Base-by-base conservation (phyloP, 345 rosid genomes). In the Trapa incisa region DNA sequence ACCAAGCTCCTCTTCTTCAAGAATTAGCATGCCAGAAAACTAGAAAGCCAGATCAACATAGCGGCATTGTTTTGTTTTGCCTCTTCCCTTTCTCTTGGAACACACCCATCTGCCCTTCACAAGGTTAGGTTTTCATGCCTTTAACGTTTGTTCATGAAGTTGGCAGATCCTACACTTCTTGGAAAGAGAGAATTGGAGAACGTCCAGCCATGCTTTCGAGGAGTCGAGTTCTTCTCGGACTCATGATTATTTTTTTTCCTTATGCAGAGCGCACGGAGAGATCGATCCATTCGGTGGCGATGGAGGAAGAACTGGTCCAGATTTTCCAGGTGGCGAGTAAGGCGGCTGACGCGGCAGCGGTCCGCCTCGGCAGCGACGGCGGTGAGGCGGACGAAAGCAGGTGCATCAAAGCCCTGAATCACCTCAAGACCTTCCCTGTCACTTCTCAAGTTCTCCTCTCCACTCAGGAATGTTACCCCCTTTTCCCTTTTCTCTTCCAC, bases 261-360 rank as follows among this genome's bases (percentile, higher is more conserved):
- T 67, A 12, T 13, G 52, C 54, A 35, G 47, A n/a, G 52, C 14
- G 65, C 2, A 36, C 43, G 52, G 58, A 37, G 14, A 29, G 29
- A 54, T 58, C 37, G 66, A 45, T 0, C 8, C 45, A 54, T 57
- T 58, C 14, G 4, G 29, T 7, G 48, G 58, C 8, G 39, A 75
- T 71, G 78, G 78, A 71, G 82, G 80, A 73, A 71, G 79, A 83
- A 78, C 36, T 80, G 65, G 63, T 83, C 78, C 80, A 78, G 71
- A 64, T 78, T 72, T 83, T 76, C 43, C 75, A 76, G 41, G 73
- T 37, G 32, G 84, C 82, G 37, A 83, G 78, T 65, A 83, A 69
- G 73, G 81, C 84, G 0, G 86, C 82, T 4, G 86, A 80, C 52
- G 83, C 81, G 36, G 79, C 81, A 11, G 29, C 29, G 29, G 29